Conservation (phyloP, 1,284 basidiomycete genomes). For the Inonotus obliquus region DNA sequence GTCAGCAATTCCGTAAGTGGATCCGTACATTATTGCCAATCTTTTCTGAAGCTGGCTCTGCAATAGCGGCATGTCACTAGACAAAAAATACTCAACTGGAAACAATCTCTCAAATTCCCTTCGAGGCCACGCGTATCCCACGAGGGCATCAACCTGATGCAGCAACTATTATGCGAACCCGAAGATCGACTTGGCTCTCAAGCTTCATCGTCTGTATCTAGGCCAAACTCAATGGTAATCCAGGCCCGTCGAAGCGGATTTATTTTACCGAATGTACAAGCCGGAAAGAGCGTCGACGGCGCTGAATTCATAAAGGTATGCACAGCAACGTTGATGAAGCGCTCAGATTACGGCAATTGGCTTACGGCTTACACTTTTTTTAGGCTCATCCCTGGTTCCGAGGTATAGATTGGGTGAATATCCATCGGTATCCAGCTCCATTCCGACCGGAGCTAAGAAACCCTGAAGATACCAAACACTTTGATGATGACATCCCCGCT, state of each 20-base stretch:
- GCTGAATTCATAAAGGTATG: slow-evolving; percentile 82
- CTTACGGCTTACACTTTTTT: slow-evolving; percentile 8
- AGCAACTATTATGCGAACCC: slow-evolving; percentile 86
- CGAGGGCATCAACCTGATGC: slow-evolving; percentile 85
- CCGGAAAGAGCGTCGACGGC: slow-evolving; percentile 63
- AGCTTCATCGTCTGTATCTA: slow-evolving; percentile 57
- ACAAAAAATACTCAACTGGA: slow-evolving; percentile 93
- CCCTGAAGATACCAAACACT: slow-evolving; percentile 85
- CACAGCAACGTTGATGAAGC: neutral
- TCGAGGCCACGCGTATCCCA: slow-evolving; percentile 77
- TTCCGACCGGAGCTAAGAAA: slow-evolving; percentile 79
- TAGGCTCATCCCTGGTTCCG: slow-evolving; percentile 85
- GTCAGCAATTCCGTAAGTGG: slow-evolving; percentile 79
- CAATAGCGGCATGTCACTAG: slow-evolving; percentile 82
- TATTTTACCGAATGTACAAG: slow-evolving; percentile 42
- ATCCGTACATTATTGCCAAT: neutral
- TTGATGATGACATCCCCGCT: slow-evolving; percentile 88
- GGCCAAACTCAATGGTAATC: slow-evolving; percentile 74
- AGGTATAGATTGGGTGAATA: slow-evolving; percentile 80
- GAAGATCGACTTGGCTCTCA: slow-evolving; percentile 89
- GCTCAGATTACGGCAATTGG: too few relatives aligned
- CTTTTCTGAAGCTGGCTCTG: slow-evolving; percentile 4
- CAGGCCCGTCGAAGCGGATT: slow-evolving; percentile 74
- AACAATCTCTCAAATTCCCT: slow-evolving; percentile 83
- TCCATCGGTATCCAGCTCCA: slow-evolving; percentile 77